A percentile compares a stretch with the other conserved stretches of the same genome.
Conservation (phyloP, 73 alveolate species). For the Paramecium sexaurelia region DNA sequence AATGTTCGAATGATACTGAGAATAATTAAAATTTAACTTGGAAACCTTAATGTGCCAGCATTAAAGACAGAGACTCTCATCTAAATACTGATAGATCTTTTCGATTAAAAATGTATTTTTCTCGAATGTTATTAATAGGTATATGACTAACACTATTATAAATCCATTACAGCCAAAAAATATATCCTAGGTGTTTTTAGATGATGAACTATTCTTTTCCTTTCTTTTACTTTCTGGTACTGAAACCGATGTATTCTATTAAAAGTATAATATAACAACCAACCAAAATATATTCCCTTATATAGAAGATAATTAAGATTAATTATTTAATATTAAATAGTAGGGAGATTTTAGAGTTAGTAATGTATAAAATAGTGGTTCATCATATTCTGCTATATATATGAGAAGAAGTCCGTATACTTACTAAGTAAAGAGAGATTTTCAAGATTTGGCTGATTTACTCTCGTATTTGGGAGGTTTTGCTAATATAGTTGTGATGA, state of each 20-base stretch:
- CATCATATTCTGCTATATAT: conserved; percentile 7
- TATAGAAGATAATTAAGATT: neutral
- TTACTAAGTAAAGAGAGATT: conserved; percentile 1
- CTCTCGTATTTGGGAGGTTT: conserved; percentile 32
- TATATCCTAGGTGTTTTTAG: neutral
- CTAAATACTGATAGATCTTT: neutral
- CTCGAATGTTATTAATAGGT: neutral
- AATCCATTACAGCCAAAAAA: neutral
- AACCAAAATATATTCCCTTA: neutral
- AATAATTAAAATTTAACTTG: neutral
- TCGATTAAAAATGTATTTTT: neutral
- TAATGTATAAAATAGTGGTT: neutral
- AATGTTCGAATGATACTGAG: neutral
- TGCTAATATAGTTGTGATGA: neutral
- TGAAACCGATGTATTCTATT: neutral
- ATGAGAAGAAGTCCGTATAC: conserved; percentile 40
- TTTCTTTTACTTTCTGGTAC: neutral
- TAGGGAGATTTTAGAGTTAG: conserved; percentile 41
- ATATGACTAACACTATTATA: neutral
- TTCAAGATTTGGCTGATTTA: conserved; percentile 15
- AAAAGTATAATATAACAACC: neutral
- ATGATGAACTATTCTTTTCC: conserved; percentile 29
- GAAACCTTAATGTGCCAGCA: conserved; percentile 27
- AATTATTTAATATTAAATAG: neutral
- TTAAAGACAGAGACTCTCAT: neutral